Conservation (phyloP, 2,329 filamentous ascomycete genomes). For the Cytospora chrysosperma region DNA sequence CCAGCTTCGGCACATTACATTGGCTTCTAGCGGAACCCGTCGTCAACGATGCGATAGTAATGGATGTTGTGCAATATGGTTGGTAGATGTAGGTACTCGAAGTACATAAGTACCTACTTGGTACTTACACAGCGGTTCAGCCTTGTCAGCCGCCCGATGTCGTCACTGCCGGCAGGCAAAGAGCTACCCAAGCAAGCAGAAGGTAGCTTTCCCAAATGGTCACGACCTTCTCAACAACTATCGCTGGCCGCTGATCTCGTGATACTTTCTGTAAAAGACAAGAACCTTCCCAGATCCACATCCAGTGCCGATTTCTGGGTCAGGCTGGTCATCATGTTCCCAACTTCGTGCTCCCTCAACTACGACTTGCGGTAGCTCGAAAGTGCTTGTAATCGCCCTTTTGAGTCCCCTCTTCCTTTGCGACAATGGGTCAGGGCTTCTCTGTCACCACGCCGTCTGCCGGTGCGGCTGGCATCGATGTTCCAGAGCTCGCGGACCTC, state of each 20-base stretch:
- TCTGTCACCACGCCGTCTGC: constrained; percentile 89
- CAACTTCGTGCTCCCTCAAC: not conserved
- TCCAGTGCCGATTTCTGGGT: not conserved
- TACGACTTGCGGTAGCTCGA: constrained; percentile 20
- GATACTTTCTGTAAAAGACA: not conserved
- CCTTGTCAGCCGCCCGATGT: not conserved
- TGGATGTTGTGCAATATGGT: too few relatives aligned
- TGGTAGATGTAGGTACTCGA: too few relatives aligned
- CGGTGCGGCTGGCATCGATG: constrained; percentile 89
- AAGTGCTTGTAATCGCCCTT: not conserved
- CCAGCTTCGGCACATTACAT: too few relatives aligned
- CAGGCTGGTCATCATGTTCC: constrained; percentile 17
- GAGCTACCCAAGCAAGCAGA: not conserved
- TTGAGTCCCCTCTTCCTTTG: not conserved
- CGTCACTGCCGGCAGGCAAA: constrained; percentile 7
- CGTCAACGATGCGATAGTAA: not conserved
- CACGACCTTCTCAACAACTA: not conserved
- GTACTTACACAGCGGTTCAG: not conserved
- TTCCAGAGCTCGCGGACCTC: constrained; percentile 86
- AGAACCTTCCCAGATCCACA: not conserved
- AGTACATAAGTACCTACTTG: too few relatives aligned
- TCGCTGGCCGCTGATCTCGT: not conserved
- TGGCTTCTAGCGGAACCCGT: not conserved
- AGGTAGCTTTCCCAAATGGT: constrained; percentile 1
- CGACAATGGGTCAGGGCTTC: constrained; percentile 90